Evolutionary conservation across 1,284 basidiomycete genomes (phyloP).

Genomic region (Caloboletus firmus): DNA sequence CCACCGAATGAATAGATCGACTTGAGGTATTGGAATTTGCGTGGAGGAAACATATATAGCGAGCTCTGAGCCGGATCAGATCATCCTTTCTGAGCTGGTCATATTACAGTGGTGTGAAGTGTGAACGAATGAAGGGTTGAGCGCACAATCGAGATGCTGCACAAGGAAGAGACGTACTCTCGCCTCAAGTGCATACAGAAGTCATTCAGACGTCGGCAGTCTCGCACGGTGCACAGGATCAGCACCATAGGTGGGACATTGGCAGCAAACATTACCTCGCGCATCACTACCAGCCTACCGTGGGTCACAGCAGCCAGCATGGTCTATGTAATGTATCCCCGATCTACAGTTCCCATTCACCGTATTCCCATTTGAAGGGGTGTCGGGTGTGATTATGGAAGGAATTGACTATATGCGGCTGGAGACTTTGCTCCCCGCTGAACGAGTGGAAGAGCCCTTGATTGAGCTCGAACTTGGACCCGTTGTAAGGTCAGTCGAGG

Average conservation of each 20-base stretch:
- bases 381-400: not conserved
- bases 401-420: not conserved
- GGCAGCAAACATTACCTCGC: not conserved
- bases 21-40: no score
- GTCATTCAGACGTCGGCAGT: not conserved
- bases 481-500: not conserved
- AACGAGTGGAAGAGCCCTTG: not conserved
- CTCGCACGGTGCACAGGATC: not conserved
- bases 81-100: not conserved
- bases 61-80: not conserved
- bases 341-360: not conserved
- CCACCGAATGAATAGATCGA: not conserved
- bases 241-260: not conserved
- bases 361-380: not conserved
- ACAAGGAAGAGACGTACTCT: not conserved
- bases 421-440: not conserved
- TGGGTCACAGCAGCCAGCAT: not conserved
- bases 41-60: no score
- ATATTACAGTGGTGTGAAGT: not conserved
- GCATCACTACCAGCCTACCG: not conserved
- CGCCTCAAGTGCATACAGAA: no score
- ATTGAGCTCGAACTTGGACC: not conserved
- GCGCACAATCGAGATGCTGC: not conserved
- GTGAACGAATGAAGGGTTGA: not conserved
- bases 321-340: not conserved